Evolutionary conservation across 441 rosid genomes (phyloP).

Genomic region (Jatropha podagrica): DNA sequence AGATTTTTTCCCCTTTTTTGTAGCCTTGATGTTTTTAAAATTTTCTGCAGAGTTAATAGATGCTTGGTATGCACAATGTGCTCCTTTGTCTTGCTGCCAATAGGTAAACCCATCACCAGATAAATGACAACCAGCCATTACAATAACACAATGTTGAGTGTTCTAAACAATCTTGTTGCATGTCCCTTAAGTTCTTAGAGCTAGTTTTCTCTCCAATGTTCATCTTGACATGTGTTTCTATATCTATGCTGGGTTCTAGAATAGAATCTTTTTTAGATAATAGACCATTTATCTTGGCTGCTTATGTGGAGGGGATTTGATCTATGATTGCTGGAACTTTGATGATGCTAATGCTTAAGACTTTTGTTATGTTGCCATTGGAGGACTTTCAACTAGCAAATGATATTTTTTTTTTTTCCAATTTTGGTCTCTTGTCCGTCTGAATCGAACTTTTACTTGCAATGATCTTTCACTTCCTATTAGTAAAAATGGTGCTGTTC

Average conservation of each 20-base stretch:
- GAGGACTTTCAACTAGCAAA: not conserved
- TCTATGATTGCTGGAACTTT: not conserved
- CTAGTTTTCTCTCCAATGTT: not conserved
- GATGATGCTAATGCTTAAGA: not conserved
- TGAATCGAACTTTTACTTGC: not conserved
- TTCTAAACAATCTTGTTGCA: not conserved
- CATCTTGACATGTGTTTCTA: not conserved
- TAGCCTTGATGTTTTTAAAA: not conserved
- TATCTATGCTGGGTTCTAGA: not conserved
- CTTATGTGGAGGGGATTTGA: not conserved
- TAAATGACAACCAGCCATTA: not conserved
- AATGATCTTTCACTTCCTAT: not conserved
- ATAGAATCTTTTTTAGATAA: not conserved
- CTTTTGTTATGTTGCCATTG: not conserved
- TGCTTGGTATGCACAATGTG: not conserved
- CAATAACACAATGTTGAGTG: not conserved
- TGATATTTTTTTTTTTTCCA: not conserved
- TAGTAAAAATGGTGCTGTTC: not conserved
- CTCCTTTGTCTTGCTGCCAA: not conserved
- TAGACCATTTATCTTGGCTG: not conserved
- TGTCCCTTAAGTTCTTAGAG: not conserved
- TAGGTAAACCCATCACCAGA: constrained; percentile 1
- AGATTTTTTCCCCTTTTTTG: not conserved
- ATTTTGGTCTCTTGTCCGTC: not conserved
- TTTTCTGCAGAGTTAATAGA: not conserved